phyloP scores from a whole-genome alignment of 306 rosid species.

The Rosa chinensis region DNA sequence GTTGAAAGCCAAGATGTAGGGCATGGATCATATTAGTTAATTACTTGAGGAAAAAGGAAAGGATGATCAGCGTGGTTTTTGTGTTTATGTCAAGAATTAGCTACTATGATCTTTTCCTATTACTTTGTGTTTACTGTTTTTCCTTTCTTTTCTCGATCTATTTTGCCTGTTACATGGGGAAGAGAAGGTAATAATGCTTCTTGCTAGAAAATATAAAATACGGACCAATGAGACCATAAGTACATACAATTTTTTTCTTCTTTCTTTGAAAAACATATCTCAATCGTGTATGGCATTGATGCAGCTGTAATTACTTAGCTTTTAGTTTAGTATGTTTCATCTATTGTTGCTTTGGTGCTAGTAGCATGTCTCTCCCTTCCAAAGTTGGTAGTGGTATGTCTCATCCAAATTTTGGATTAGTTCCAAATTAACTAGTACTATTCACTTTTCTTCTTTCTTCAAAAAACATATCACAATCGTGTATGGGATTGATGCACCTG shows the following conservation, averaged over 20 bases:
- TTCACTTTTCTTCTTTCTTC: not conserved
- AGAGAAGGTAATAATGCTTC: not conserved
- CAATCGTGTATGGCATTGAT: not conserved
- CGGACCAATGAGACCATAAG: not conserved
- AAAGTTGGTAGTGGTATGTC: not conserved
- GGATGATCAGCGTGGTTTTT: not conserved
- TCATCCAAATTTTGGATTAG: not conserved
- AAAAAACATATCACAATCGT: not conserved
- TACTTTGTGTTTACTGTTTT: not conserved
- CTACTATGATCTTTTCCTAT: conserved; percentile 2
- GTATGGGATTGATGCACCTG: not conserved
- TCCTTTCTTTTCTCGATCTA: not conserved
- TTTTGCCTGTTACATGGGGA: not conserved
- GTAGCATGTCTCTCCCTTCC: not conserved
- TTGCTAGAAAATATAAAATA: not conserved
- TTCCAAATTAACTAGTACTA: not conserved
- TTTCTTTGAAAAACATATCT: not conserved
- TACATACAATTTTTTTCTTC: not conserved
- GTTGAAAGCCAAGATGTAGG: conserved; percentile 37
- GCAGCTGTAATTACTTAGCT: not conserved
- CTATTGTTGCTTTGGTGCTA: not conserved
- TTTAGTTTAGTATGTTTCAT: not conserved
- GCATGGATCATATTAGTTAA: conserved; percentile 9
- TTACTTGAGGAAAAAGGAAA: not conserved
- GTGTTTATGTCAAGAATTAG: not conserved